phyloP scores from a whole-genome alignment of 768 basidiomycete species.

The Cystoderma amianthinum region DNA sequence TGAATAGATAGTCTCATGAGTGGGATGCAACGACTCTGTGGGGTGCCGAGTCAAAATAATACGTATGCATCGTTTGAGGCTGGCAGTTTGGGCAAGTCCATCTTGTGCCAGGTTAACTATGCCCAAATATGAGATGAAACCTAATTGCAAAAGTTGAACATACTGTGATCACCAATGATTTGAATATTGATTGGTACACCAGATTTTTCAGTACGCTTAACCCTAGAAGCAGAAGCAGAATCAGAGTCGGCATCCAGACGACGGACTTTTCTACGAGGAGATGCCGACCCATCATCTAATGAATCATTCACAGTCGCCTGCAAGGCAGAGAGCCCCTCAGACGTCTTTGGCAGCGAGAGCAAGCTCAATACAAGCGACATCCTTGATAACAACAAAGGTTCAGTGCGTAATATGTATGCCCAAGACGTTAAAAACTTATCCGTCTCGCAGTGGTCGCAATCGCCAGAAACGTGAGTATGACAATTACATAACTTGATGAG shows the following conservation, averaged over 20 bases:
- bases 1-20: slow-evolving; percentile 50
- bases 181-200: slow-evolving; percentile 38
- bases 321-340: slow-evolving; percentile 39
- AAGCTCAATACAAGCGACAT: slow-evolving; percentile 35
- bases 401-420: no score
- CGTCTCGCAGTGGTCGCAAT: no score
- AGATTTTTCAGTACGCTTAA: slow-evolving; percentile 21
- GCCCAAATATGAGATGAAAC: no score
- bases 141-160: no score
- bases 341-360: slow-evolving; percentile 42
- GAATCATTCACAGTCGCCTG: slow-evolving; percentile 27
- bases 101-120: no score
- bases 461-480: no score
- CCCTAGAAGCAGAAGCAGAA: slow-evolving; percentile 59
- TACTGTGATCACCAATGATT: slow-evolving; percentile 37
- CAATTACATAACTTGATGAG: no score
- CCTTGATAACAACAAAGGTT: no score
- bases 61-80: slow-evolving; percentile 29
- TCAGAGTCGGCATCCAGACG: slow-evolving; percentile 64
- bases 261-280: slow-evolving; percentile 62
- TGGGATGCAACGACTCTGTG: slow-evolving; percentile 28
- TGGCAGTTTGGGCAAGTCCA: slow-evolving; percentile 18
- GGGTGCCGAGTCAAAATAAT: slow-evolving; percentile 29
- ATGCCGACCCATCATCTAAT: slow-evolving; percentile 39
- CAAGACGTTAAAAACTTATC: no score